Evolutionary conservation across 169 alveolate genomes (phyloP), one percentile per base, ranked within the genome.

Genomic region (Plasmodium sp.): DNA sequence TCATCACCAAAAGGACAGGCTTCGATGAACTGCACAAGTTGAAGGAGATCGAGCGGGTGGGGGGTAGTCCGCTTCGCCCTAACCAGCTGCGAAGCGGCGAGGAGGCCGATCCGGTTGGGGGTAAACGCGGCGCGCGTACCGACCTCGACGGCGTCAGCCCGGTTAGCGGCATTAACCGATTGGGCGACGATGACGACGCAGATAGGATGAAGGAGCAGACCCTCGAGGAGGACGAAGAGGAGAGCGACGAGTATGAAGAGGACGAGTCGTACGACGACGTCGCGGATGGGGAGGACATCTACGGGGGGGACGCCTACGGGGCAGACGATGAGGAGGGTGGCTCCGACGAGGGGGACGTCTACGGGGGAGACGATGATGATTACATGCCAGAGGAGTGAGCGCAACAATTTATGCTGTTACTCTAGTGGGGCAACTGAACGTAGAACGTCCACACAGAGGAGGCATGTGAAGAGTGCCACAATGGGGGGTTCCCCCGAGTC

Each of bases 321-420:
- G 77, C 16, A 7, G 54, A 84, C 10, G 7, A 72, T 48, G 3
- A 83, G 36, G 43, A 5, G 12, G 86, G 36, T 5, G 67, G 45
- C 72, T 27, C 43, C 1, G 88, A 75, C 7, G 75, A 16, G 34
- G 48, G 84, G 10, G 96, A 91, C 27, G 14, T 95, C 10, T 27
- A 41, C 9, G 81, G 93, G 18, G 93, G 73, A 12, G 95, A 80
- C 10, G 75, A 43, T n/a, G 96, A 94, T 45, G 93, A 86, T 39
- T 84, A 84, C 79, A 27, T 34, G 33, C 36, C 84, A 33, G 84
- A 41, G 51, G 93, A 71, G 56, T 84, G 79, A 84, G 36, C 31
- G n/a, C 5, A 31, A 51, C 36, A 0, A 3, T 18, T 3, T 4
- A 36, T 18, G 0, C 4, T 5, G 12, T 48, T 56, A 2, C 43